phyloP scores from a whole-genome alignment of 345 rosid species.

The Boechera retrofracta region DNA sequence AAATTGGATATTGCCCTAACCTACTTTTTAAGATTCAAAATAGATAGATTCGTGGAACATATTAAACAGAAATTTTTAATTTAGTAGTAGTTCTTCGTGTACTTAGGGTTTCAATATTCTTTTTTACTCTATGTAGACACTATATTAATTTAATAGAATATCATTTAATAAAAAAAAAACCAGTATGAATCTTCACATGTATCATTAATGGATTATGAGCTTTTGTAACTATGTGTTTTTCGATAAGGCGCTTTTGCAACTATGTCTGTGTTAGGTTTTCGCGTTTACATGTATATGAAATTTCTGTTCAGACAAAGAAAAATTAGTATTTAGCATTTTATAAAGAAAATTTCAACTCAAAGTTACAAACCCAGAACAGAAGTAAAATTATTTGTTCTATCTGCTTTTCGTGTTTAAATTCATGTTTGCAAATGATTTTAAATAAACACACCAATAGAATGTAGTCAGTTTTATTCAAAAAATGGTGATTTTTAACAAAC shows the following conservation, averaged over 20 bases:
- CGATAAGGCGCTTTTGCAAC: background rate
- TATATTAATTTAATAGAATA: background rate
- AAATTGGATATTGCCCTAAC: background rate
- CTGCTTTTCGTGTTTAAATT: background rate
- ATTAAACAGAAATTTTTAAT: background rate
- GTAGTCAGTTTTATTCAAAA: background rate
- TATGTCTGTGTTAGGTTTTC: background rate
- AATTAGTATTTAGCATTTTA: background rate
- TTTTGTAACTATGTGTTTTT: background rate
- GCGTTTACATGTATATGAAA: background rate
- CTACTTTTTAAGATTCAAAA: background rate
- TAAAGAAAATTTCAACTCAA: background rate
- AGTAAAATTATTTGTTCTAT: background rate
- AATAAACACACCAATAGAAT: background rate
- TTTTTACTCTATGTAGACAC: background rate
- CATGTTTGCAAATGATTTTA: background rate
- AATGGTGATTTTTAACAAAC: background rate
- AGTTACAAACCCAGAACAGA: background rate
- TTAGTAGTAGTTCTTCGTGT: background rate
- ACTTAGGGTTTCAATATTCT: conserved; percentile 16
- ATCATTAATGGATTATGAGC: conserved; percentile 7
- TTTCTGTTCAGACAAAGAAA: background rate
- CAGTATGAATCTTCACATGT: background rate
- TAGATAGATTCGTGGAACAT: conserved; percentile 16
- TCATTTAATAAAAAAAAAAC: background rate